Evolutionary conservation across 108 stramenopile species (phyloP).

Genomic region (Aurantiochytrium sp.): DNA sequence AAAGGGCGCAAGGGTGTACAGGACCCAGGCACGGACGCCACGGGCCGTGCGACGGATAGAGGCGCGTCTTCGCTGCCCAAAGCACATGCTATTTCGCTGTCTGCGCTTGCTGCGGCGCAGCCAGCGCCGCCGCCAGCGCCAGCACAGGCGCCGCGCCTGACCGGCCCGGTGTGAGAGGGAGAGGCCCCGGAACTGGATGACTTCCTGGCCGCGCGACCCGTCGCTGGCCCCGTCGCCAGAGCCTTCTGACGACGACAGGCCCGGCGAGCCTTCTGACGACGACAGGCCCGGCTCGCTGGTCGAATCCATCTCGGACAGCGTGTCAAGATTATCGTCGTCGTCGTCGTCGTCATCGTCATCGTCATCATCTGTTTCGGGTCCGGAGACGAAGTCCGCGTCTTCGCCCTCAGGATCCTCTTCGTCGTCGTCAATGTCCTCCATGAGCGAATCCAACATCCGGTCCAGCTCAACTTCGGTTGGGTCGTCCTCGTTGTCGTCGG

Average conservation of each 20-base stretch:
- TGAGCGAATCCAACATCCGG: background rate
- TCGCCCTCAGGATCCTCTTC: background rate
- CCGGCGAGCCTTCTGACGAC: no score
- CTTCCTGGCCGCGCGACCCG: background rate
- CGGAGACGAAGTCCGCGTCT: background rate
- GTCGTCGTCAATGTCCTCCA: background rate
- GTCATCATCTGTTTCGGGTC: background rate
- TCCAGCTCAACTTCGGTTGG: background rate
- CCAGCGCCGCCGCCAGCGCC: background rate
- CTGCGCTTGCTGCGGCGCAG: background rate
- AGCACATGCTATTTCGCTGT: background rate
- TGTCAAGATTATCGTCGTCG: background rate
- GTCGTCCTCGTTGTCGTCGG: background rate
- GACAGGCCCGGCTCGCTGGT: background rate
- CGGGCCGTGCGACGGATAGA: background rate
- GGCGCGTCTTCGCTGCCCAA: background rate
- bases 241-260: no score
- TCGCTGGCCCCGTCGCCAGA: background rate
- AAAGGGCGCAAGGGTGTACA: conserved; percentile 17
- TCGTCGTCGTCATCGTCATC: background rate
- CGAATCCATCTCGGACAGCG: background rate
- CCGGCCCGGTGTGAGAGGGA: background rate
- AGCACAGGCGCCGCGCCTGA: background rate
- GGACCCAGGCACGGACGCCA: background rate
- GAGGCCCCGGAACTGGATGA: background rate